phyloP scores from a whole-genome alignment of 2,329 filamentous ascomycete species.

The Camillea tinctor region DNA sequence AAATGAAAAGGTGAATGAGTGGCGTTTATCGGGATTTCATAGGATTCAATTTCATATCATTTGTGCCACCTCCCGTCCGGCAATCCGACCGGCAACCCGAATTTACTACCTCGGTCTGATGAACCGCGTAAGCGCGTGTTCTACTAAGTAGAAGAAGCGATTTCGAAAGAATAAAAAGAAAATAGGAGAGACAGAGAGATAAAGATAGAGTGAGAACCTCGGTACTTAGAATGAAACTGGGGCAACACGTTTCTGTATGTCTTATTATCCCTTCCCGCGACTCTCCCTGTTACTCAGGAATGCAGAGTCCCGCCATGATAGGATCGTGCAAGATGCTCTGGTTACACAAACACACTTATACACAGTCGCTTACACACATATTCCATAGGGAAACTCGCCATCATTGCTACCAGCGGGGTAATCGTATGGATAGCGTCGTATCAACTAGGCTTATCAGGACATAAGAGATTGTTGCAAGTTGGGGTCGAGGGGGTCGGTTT shows the following conservation, averaged over 20 bases:
- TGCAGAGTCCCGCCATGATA: neutral
- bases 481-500: too few species aligned
- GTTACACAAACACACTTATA: neutral
- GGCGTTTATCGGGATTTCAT: neutral
- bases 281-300: neutral
- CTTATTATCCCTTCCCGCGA: too few species aligned
- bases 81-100: too few species aligned
- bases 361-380: too few species aligned
- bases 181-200: too few species aligned
- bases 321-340: neutral
- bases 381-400: too few species aligned
- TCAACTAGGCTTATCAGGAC: neutral
- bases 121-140: neutral
- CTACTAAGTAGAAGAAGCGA: neutral
- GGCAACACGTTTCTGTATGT: neutral
- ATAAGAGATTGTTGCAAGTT: neutral
- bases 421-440: too few species aligned
- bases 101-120: neutral
- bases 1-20: neutral
- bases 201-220: too few species aligned
- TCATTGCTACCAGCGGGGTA: too few species aligned
- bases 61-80: neutral
- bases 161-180: too few species aligned
- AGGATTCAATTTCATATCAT: neutral
- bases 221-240: too few species aligned